Conservation (phyloP, 768 basidiomycete species). For the Lanmaoa pseudosensibilis region DNA sequence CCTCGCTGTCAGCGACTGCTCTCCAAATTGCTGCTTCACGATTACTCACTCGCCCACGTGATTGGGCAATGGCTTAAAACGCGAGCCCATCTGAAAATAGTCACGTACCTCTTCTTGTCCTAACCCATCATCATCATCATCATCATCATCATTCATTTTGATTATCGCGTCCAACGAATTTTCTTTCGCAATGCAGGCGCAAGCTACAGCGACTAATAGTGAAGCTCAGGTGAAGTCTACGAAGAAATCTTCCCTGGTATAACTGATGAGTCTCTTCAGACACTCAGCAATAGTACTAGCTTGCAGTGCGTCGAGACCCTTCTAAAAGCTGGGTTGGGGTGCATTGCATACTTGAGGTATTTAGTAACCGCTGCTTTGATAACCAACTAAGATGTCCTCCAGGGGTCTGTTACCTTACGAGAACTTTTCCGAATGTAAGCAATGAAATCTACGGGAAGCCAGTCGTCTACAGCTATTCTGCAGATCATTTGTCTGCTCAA, state of each 20-base stretch:
- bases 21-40: neutral
- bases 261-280: conserved; percentile 32
- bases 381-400: conserved; percentile 10
- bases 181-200: conserved; percentile 27
- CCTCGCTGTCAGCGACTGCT: neutral
- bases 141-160: neutral
- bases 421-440: conserved; percentile 68
- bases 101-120: neutral
- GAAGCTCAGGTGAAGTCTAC: conserved; percentile 26
- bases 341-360: conserved; percentile 75
- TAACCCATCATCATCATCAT: neutral
- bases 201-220: conserved; percentile 14
- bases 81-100: conserved; percentile 13
- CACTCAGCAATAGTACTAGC: conserved; percentile 59
- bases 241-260: neutral
- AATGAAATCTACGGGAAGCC: neutral
- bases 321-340: conserved; percentile 69
- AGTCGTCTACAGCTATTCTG: neutral
- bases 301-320: conserved; percentile 71
- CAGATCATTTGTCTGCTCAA: conserved; percentile 32
- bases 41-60: conserved; percentile 21
- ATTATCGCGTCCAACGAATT: neutral
- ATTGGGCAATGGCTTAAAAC: conserved; percentile 11
- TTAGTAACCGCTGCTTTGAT: neutral
- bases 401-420: conserved; percentile 79